Evolutionary conservation across 2,329 filamentous ascomycete species (phyloP).

Genomic region (Alternaria sp.): DNA sequence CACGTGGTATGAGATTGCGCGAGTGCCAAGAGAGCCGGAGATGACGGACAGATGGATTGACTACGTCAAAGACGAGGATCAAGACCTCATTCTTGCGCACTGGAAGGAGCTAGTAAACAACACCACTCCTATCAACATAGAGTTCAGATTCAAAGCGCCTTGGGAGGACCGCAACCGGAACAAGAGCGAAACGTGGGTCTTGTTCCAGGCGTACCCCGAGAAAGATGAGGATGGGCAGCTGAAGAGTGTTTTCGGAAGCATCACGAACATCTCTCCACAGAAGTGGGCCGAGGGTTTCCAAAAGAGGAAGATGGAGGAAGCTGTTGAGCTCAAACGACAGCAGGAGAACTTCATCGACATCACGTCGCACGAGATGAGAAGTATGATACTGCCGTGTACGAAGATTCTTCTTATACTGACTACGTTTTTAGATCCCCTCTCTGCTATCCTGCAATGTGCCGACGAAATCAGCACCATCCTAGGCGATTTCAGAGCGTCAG

Average conservation of each 20-base stretch:
- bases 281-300: conserved; percentile 86
- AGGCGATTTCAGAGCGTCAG: conserved; percentile 53
- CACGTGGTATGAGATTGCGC: conserved; percentile 72
- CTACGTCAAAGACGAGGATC: conserved; percentile 71
- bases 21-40: conserved; percentile 65
- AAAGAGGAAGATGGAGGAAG: conserved; percentile 77
- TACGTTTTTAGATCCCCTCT: conserved; percentile 63
- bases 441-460: conserved; percentile 75
- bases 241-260: conserved; percentile 78
- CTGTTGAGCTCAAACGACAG: conserved; percentile 78
- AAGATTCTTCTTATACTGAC: neutral
- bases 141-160: conserved; percentile 76
- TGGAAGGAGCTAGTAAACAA: conserved; percentile 69
- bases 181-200: conserved; percentile 73
- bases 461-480: conserved; percentile 70
- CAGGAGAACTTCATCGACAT: conserved; percentile 86
- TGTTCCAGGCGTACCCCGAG: conserved; percentile 79
- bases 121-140: conserved; percentile 69
- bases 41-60: conserved; percentile 74
- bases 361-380: conserved; percentile 77
- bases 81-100: conserved; percentile 61
- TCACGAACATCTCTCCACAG: conserved; percentile 85
- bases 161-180: conserved; percentile 64
- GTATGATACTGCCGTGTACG: neutral
- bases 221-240: conserved; percentile 67